Conservation (phyloP, 2,329 filamentous ascomycete genomes). For the Ilyonectria mors-panacis region DNA sequence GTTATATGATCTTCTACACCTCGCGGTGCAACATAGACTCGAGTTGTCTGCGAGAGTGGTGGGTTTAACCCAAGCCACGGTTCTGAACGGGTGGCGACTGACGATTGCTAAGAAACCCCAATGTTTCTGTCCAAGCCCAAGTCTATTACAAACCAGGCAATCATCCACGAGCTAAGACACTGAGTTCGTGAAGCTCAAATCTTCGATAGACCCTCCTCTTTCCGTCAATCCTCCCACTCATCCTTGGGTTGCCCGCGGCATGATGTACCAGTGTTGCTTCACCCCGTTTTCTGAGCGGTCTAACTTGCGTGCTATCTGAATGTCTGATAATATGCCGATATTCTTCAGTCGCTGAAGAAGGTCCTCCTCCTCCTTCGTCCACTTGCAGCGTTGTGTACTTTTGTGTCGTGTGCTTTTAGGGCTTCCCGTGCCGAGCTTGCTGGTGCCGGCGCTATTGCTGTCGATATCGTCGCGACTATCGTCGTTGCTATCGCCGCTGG, state of each 20-base stretch:
- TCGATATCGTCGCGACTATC: slow-evolving; percentile 1
- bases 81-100: neutral
- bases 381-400: slow-evolving; percentile 8
- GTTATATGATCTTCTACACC: no score
- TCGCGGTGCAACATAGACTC: no score
- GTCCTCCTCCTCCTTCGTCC: slow-evolving; percentile 9
- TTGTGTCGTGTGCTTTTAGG: slow-evolving; percentile 4
- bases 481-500: neutral
- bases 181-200: neutral
- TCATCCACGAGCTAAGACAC: neutral
- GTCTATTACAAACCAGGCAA: neutral
- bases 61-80: no score
- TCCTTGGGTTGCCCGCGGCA: neutral
- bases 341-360: slow-evolving; percentile 21
- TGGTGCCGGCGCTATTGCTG: neutral
- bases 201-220: neutral
- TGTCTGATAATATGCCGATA: slow-evolving; percentile 5
- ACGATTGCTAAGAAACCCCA: neutral
- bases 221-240: slow-evolving; percentile 1
- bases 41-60: no score
- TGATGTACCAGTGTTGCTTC: slow-evolving; percentile 13
- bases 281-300: slow-evolving; percentile 14
- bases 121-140: neutral
- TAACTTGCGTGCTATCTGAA: slow-evolving; percentile 9
- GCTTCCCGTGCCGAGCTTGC: neutral